phyloP scores from a whole-genome alignment of 306 rosid species.

The Fagus crenata region DNA sequence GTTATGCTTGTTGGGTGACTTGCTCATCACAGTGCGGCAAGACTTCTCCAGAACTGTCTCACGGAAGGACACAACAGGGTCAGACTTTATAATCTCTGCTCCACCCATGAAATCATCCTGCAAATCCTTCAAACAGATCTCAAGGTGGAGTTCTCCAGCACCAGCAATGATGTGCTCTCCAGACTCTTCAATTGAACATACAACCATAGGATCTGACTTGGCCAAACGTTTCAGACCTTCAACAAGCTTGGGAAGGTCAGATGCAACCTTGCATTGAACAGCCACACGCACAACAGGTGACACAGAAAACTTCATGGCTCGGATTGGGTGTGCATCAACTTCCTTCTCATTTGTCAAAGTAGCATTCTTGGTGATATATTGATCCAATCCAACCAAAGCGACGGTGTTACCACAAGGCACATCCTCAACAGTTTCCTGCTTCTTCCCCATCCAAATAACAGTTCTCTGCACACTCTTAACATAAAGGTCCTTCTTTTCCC shows the following conservation, averaged over 20 bases:
- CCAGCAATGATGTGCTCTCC: slow-evolving; percentile 96
- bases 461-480: slow-evolving; percentile 91
- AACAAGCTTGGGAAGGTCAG: slow-evolving; percentile 95
- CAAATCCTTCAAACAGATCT: slow-evolving; percentile 88
- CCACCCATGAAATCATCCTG: slow-evolving; percentile 96
- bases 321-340: slow-evolving; percentile 81
- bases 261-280: slow-evolving; percentile 92
- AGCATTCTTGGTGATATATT: slow-evolving; percentile 90
- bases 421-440: slow-evolving; percentile 85
- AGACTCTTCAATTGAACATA: slow-evolving; percentile 82
- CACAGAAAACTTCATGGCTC: slow-evolving; percentile 93
- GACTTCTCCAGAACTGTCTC: slow-evolving; percentile 88
- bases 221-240: slow-evolving; percentile 91
- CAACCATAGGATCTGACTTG: slow-evolving; percentile 96
- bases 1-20: slow-evolving; percentile 93
- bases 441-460: slow-evolving; percentile 98
- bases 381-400: slow-evolving; percentile 89
- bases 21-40: slow-evolving; percentile 83
- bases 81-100: slow-evolving; percentile 78
- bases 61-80: slow-evolving; percentile 89
- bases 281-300: slow-evolving; percentile 94
- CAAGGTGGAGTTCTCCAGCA: slow-evolving; percentile 95
- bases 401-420: slow-evolving; percentile 98
- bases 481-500: slow-evolving; percentile 83
- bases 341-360: slow-evolving; percentile 93